Evolutionary conservation across 2,329 filamentous ascomycete genomes (phyloP).

Genomic region (Eutypella sp.): DNA sequence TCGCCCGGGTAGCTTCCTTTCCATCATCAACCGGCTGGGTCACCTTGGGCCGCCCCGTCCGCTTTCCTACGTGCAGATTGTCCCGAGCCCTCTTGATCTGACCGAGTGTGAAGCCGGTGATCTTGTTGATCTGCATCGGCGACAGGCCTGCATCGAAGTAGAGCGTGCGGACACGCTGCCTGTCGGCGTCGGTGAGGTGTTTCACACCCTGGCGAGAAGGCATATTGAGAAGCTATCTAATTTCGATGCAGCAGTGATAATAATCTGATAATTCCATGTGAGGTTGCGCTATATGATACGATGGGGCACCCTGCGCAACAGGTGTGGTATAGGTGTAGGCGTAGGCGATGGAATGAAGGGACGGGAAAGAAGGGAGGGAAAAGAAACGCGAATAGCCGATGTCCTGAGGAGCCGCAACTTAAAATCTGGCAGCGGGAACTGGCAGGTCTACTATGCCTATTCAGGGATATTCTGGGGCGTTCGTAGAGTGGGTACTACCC

Average conservation of each 20-base stretch:
- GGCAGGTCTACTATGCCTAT: not conserved
- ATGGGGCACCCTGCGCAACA: no score
- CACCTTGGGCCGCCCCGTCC: constrained; percentile 4
- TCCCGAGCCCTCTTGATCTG: constrained; percentile 7
- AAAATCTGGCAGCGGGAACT: not conserved
- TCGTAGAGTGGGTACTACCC: not conserved
- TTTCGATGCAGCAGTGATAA: no score
- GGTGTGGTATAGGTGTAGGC: no score
- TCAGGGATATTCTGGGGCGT: not conserved
- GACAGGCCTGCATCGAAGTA: constrained; percentile 5
- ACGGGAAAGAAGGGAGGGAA: not conserved
- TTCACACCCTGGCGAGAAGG: constrained; percentile 2
- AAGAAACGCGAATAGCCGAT: not conserved
- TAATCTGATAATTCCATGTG: no score
- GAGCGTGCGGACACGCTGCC: constrained; percentile 4
- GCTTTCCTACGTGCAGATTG: not conserved
- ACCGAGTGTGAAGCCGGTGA: constrained; percentile 4
- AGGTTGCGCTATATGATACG: no score
- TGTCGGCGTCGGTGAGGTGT: constrained; percentile 6
- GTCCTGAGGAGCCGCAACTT: not conserved
- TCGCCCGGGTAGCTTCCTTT: not conserved
- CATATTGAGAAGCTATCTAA: no score
- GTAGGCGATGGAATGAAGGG: no score
- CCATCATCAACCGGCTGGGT: not conserved
- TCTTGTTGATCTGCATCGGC: constrained; percentile 1